phyloP scores from a whole-genome alignment of 306 rosid genomes.

The Trifolium repens region DNA sequence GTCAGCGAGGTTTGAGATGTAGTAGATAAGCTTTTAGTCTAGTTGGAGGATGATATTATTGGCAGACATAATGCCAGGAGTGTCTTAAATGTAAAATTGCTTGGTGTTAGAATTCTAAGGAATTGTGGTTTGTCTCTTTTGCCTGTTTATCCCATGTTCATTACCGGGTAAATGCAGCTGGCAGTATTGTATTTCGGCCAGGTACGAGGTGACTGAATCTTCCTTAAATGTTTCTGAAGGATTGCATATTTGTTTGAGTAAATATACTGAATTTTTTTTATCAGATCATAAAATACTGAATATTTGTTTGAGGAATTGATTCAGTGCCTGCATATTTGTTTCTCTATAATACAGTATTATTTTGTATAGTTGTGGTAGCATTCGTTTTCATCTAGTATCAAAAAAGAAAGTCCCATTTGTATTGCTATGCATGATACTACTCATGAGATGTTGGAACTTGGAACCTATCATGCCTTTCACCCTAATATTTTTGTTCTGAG shows the following conservation, averaged over 20 bases:
- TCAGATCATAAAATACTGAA: too few species aligned
- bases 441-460: too few species aligned
- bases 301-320: background rate
- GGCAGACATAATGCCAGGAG: constrained; percentile 31
- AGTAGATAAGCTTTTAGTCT: constrained; percentile 33
- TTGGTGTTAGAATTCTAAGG: constrained; percentile 37
- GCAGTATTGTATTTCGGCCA: constrained; percentile 36
- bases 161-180: constrained; percentile 34
- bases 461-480: too few species aligned
- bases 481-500: too few species aligned
- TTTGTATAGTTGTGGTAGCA: background rate
- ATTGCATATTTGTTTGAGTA: constrained; percentile 34
- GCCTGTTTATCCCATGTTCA: constrained; percentile 32
- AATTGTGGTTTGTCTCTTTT: constrained; percentile 39
- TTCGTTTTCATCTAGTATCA: background rate
- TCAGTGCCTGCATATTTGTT: background rate
- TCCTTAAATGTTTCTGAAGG: constrained; percentile 22
- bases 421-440: too few species aligned
- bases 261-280: background rate
- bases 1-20: constrained; percentile 50
- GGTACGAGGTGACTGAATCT: constrained; percentile 36
- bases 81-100: constrained; percentile 42
- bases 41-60: constrained; percentile 35
- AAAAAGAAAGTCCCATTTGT: too few species aligned
- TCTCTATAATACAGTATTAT: background rate